phyloP scores from a whole-genome alignment of 2,329 filamentous ascomycete species.

The Fusarium euwallaceae region DNA sequence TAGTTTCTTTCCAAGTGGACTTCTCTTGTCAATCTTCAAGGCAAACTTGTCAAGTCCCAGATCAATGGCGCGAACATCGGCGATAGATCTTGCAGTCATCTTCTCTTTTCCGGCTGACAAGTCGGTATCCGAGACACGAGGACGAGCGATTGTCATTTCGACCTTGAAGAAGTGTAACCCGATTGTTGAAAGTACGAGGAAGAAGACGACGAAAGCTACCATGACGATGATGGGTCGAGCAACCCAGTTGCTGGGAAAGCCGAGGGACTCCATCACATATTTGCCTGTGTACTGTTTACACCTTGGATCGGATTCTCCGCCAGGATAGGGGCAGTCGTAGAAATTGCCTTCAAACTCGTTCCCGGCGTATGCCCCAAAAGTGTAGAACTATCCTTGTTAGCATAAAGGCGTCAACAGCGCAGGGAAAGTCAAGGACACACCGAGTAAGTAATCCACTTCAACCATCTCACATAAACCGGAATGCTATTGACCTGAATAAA shows the following conservation, averaged over 20 bases:
- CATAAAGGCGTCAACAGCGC: background rate
- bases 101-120: conserved; percentile 79
- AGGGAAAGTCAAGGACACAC: conserved; percentile 50
- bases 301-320: conserved; percentile 72
- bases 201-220: conserved; percentile 72
- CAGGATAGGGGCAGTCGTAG: conserved; percentile 77
- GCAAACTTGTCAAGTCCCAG: conserved; percentile 75
- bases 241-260: conserved; percentile 77
- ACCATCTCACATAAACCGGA: conserved; percentile 82
- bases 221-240: conserved; percentile 74
- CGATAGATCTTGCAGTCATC: conserved; percentile 66
- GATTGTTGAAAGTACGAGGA: conserved; percentile 71
- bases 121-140: conserved; percentile 70
- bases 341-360: conserved; percentile 81
- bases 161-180: conserved; percentile 74
- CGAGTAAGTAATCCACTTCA: conserved; percentile 76
- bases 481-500: conserved; percentile 82
- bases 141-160: conserved; percentile 77
- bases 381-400: conserved; percentile 68
- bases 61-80: conserved; percentile 70
- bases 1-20: conserved; percentile 63
- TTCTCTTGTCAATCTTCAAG: conserved; percentile 73
- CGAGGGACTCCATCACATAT: conserved; percentile 77
- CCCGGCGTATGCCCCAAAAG: conserved; percentile 76
- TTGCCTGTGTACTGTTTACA: conserved; percentile 78